Percentiles rank a stretch among this genome's conserved stretches.
Conservation (phyloP, 805 yeast genomes). For the Tetrapisispora fleetii region DNA sequence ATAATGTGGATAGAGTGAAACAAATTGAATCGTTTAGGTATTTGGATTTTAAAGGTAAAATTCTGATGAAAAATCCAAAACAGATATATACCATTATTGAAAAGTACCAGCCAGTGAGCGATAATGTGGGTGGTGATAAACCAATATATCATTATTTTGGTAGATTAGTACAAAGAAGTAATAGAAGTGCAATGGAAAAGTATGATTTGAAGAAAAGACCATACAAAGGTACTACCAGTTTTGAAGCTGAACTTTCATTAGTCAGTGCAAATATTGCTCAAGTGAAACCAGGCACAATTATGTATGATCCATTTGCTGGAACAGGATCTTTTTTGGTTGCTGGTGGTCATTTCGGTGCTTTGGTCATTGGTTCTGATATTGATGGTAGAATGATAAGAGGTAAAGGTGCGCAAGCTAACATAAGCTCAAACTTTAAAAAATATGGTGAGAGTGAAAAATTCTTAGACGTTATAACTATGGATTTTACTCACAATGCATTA, state of each 20-base stretch:
- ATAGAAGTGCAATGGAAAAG: slow-evolving; percentile 59
- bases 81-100: slow-evolving; percentile 64
- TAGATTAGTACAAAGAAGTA: slow-evolving; percentile 52
- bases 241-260: slow-evolving; percentile 86
- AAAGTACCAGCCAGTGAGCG: slow-evolving; percentile 47
- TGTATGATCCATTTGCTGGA: slow-evolving; percentile 94
- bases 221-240: slow-evolving; percentile 92
- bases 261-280: slow-evolving; percentile 83
- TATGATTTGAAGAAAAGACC: slow-evolving; percentile 75
- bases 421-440: slow-evolving; percentile 61
- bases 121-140: slow-evolving; percentile 32
- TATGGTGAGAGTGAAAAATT: slow-evolving; percentile 50
- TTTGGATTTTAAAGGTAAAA: slow-evolving; percentile 65
- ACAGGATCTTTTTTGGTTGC: slow-evolving; percentile 92
- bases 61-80: slow-evolving; percentile 69
- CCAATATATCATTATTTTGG: slow-evolving; percentile 68
- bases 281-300: slow-evolving; percentile 50
- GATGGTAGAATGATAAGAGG: slow-evolving; percentile 77
- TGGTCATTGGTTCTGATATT: slow-evolving; percentile 80
- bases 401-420: slow-evolving; percentile 34
- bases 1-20: slow-evolving; percentile 34
- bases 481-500: slow-evolving; percentile 84
- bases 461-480: slow-evolving; percentile 80
- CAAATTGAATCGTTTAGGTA: slow-evolving; percentile 66
- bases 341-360: slow-evolving; percentile 74